A percentile compares a stretch with the other conserved stretches of the same genome.
These are phyloP conservation scores for Cardamine occulta DNA, from an alignment of 345 rosid species.

Conservation along the genomic window DNA sequence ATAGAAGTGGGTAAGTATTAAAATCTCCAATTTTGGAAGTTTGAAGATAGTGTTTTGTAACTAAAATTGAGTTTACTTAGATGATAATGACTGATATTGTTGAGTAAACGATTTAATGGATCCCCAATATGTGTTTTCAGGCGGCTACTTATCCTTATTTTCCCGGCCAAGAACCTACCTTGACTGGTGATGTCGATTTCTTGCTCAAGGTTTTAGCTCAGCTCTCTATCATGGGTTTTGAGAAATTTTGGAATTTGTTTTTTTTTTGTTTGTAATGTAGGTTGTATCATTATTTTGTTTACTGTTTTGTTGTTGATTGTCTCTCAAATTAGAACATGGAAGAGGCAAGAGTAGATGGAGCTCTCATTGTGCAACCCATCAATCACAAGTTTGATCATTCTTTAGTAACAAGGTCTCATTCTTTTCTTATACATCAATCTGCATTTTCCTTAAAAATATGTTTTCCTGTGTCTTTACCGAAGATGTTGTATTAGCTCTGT, in stretches of 20 bases:
- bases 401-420: constrained; percentile 68
- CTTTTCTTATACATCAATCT: constrained; percentile 13
- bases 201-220: constrained; percentile 68
- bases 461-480: background rate
- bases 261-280: background rate
- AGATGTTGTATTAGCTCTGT: background rate
- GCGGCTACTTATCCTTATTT: constrained; percentile 76
- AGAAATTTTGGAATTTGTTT: background rate
- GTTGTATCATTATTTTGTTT: background rate
- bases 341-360: constrained; percentile 90
- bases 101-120: constrained; percentile 9
- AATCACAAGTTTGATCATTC: constrained; percentile 96
- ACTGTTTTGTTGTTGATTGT: constrained; percentile 14
- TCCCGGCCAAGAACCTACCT: constrained; percentile 92
- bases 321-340: constrained; percentile 65
- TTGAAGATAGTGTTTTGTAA: background rate
- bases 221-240: constrained; percentile 5
- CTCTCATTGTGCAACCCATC: constrained; percentile 93
- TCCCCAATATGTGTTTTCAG: constrained; percentile 43
- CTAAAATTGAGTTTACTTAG: background rate
- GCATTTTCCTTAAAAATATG: background rate
- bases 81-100: constrained; percentile 1
- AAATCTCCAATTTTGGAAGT: background rate
- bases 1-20: too few species aligned
- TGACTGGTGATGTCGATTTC: constrained; percentile 78